Conservation (phyloP, 2,329 filamentous ascomycete genomes). For the Nigrospora oryzae region DNA sequence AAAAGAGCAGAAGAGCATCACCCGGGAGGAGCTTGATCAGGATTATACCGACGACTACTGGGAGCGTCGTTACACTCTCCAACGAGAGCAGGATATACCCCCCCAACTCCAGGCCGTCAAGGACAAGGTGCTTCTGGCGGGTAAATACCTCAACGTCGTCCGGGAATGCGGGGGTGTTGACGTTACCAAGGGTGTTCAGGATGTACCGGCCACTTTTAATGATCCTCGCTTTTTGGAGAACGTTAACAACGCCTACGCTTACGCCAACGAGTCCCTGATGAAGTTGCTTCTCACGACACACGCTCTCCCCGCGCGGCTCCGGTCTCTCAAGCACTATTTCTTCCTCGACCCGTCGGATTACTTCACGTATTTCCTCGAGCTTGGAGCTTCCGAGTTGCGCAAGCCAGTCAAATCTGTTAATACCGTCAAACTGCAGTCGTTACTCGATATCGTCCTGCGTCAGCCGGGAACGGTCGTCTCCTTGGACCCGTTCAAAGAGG, state of each 20-base stretch:
- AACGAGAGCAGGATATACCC: slow-evolving; percentile 77
- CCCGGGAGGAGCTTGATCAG: slow-evolving; percentile 80
- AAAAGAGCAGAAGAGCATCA: slow-evolving; percentile 93
- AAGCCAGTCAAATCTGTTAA: slow-evolving; percentile 88
- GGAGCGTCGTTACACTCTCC: slow-evolving; percentile 92
- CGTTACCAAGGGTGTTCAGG: slow-evolving; percentile 76
- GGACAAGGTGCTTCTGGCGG: slow-evolving; percentile 88
- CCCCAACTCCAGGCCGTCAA: slow-evolving; percentile 86
- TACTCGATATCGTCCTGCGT: slow-evolving; percentile 93
- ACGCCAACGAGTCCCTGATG: slow-evolving; percentile 90
- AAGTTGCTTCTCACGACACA: slow-evolving; percentile 88
- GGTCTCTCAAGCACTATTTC: slow-evolving; percentile 96
- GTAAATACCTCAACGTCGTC: slow-evolving; percentile 97
- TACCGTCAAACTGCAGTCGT: slow-evolving; percentile 83
- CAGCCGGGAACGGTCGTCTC: slow-evolving; percentile 92
- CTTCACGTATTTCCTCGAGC: slow-evolving; percentile 94
- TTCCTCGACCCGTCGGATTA: slow-evolving; percentile 97
- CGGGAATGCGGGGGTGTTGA: slow-evolving; percentile 95
- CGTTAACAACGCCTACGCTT: slow-evolving; percentile 88
- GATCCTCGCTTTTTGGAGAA: slow-evolving; percentile 90
- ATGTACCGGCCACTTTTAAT: slow-evolving; percentile 88
- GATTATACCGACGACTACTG: slow-evolving; percentile 99
- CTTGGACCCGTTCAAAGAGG: slow-evolving; percentile 94
- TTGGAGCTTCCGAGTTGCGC: slow-evolving; percentile 79
- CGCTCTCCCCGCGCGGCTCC: slow-evolving; percentile 75